Evolutionary conservation across 2,329 filamentous ascomycete genomes (phyloP), one percentile per base, ranked within the genome.

Genomic region (Hypoxylon sp.): DNA sequence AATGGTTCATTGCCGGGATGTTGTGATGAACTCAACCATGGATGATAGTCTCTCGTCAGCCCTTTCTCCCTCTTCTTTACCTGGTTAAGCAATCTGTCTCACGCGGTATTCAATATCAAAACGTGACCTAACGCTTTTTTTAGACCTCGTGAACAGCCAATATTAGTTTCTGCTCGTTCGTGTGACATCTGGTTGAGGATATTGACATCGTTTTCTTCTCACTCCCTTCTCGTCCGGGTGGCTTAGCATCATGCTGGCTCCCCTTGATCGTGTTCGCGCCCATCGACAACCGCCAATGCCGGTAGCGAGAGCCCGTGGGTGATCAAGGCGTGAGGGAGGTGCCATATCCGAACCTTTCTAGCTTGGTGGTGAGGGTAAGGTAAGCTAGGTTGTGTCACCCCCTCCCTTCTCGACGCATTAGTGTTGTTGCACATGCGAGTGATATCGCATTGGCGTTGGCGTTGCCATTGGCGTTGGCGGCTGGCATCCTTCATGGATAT

Each of bases 391-490:
- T 64, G 62, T 70, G 68, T 62, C 58, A 65, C 65, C 68, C 64
- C 54, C 31, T 24, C 21, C 44, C 47, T 39, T 50, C 54, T 57
- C 60, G 29, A 50, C 44, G 47, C 59, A 58, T 68, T 70, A 70
- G 65, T 53, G 65, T 54, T 21, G 63, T 62, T 17, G 50, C 44
- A 44, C 53, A 69, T 68, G 70, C 70, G 57, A 68, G 70, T 72
- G 70, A 72, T 72, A 70, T 55, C 53, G 67, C 70, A 65, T 75
- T 72, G 68, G 72, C 66, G 72, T 58, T 64, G 70, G 60, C 47
- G 53, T 70, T 64, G 60, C 48, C 29, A 54, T 53, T 67, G 62
- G 56, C 31, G 51, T 48, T 61, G 29, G 50, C 52, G 48, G 51
- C 46, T 35, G 35, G 11, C 35, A 37, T 67, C 46, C 47, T 27